Evolutionary conservation across 768 basidiomycete genomes (phyloP).

Genomic region (Naganishia randhawae): DNA sequence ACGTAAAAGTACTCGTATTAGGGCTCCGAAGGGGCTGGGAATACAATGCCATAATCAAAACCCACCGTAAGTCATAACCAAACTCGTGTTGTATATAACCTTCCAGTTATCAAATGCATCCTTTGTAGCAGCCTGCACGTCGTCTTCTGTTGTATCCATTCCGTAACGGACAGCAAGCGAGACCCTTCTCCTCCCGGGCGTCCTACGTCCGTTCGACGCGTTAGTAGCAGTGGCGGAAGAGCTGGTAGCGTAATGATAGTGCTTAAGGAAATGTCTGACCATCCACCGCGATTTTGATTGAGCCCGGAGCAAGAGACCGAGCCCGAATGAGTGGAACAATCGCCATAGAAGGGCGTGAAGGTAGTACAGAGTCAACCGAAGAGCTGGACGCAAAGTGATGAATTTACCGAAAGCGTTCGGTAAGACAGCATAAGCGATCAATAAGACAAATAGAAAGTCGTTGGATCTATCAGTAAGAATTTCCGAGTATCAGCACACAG

Average conservation of each 20-base stretch:
- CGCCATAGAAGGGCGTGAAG: conserved; percentile 81
- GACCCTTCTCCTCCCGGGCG: background rate
- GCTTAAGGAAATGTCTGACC: conserved; percentile 88
- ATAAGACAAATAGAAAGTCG: conserved; percentile 73
- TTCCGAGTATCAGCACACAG: background rate
- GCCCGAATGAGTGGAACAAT: conserved; percentile 77
- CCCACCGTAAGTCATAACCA: conserved; percentile 91
- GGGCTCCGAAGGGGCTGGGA: background rate
- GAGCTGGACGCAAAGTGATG: conserved; percentile 51
- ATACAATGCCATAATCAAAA: conserved; percentile 4
- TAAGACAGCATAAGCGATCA: conserved; percentile 65
- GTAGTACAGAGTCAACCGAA: conserved; percentile 69
- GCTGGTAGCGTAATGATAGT: conserved; percentile 68
- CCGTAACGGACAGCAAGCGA: background rate
- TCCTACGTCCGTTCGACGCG: background rate
- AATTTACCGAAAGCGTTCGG: conserved; percentile 40
- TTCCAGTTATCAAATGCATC: conserved; percentile 98
- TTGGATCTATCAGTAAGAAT: conserved; percentile 60
- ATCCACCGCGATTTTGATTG: conserved; percentile 84
- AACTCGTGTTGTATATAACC: conserved; percentile 79
- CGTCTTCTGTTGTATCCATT: conserved; percentile 58
- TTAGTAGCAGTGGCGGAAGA: background rate
- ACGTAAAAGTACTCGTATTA: background rate
- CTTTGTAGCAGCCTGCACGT: conserved; percentile 70
- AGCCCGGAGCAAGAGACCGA: conserved; percentile 75